These are phyloP conservation scores for Spiraea crenata DNA, from an alignment of 331 rosid species.

Conservation along the genomic window DNA sequence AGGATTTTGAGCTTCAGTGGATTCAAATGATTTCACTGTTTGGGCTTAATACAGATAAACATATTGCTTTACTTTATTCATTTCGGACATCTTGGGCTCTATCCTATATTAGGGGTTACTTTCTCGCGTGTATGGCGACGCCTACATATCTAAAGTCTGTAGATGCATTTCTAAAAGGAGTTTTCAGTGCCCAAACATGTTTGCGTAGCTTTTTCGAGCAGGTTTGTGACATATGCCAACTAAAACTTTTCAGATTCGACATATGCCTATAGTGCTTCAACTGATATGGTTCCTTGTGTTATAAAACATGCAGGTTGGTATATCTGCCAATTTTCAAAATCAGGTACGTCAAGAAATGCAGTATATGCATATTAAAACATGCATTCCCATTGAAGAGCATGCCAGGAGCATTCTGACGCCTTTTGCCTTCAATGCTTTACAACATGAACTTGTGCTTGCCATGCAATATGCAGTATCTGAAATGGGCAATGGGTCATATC, in stretches of 20 bases:
- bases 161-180: slow-evolving; percentile 62
- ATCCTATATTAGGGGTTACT: slow-evolving; percentile 63
- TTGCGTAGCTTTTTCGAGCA: slow-evolving; percentile 86
- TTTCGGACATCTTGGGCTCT: slow-evolving; percentile 71
- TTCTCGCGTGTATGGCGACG: slow-evolving; percentile 75
- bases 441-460: slow-evolving; percentile 66
- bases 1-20: slow-evolving; percentile 88
- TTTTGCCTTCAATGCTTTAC: slow-evolving; percentile 79
- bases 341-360: slow-evolving; percentile 58
- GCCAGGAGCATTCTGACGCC: slow-evolving; percentile 77
- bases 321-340: slow-evolving; percentile 57
- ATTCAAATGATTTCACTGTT: slow-evolving; percentile 66
- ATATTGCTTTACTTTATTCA: slow-evolving; percentile 54
- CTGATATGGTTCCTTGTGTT: slow-evolving; percentile 23
- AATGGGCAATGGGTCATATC: slow-evolving; percentile 68
- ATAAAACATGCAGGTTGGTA: slow-evolving; percentile 55
- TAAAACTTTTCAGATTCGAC: background rate
- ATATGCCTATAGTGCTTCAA: slow-evolving; percentile 15
- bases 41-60: slow-evolving; percentile 72
- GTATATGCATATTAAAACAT: slow-evolving; percentile 58
- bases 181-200: slow-evolving; percentile 63
- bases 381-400: slow-evolving; percentile 86
- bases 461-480: slow-evolving; percentile 87
- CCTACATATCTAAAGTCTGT: slow-evolving; percentile 53
- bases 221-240: slow-evolving; percentile 37